Base-by-base conservation (phyloP, 1,139 yeast species). In the Kodamaea plutei region DNA sequence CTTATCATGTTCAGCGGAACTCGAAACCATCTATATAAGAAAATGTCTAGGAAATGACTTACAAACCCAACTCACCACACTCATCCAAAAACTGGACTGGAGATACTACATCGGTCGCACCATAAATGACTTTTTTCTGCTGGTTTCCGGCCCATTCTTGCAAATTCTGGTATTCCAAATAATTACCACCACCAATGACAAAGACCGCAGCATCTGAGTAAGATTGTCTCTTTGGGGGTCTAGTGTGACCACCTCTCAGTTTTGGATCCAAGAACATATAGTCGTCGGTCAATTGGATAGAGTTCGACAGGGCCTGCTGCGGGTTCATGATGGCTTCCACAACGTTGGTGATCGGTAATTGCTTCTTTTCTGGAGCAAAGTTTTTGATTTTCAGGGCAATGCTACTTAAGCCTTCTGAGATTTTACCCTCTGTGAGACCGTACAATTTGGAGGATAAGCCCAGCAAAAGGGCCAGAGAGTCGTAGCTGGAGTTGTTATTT, bases 161-260 rank as follows among this genome's bases (percentile, higher is more conserved):
- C 47, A 91, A 70, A 51, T 89, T 89, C 42, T 89, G 94, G 53
- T 91, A 91, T 59, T 91, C 99, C 43, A 85, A 64, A 52, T 88
- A 91, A 56, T 85, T 89, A 28, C 97, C 98, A 20, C 98, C 98
- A 13, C 98, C 99, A 37, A 93, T 89, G 30, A 88, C 84, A 55
- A 91, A 93, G 11, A 91, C 95, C 34, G 85, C 64, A 3, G 95
- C 78, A 44, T 87, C 93, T 39, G 76, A 78, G 53, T 84, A 87
- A 9, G 80, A 65, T 47, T 82, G 88, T 52, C 95, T 77, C 54
- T 80, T 83, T 21, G 97, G 96, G 24, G 89, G 93, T 46, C 84
- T 79, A 6, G 95, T 76, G 45, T 83, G 89, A 2, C 95, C 82
- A 4, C 97, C 97, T 44, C 97, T 74, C 4, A 85, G 79, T 45